Conservation (phyloP, 257 asterid species). For the Buddleja alternifolia region DNA sequence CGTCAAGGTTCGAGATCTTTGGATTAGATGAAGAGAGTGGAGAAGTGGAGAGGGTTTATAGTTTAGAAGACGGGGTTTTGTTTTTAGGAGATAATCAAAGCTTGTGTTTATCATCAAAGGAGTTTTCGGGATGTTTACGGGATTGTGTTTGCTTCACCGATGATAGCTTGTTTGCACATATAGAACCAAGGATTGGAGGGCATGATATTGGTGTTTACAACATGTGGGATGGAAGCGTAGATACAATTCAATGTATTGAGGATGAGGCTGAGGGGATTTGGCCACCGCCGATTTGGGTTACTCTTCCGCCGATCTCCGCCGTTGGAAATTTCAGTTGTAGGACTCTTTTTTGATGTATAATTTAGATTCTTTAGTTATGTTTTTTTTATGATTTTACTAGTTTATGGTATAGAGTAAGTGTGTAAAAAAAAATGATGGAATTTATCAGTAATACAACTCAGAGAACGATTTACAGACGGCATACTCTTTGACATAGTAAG, state of each 20-base stretch:
- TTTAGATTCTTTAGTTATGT: too few relatives aligned
- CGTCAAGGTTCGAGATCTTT: background rate
- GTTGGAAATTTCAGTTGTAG: background rate
- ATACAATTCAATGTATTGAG: background rate
- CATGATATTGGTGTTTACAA: constrained; percentile 3
- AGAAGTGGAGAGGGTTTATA: background rate
- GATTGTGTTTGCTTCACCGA: constrained; percentile 11
- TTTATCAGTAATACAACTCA: background rate
- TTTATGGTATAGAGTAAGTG: background rate
- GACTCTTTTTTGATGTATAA: background rate
- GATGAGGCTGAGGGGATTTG: background rate
- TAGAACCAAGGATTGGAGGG: background rate
- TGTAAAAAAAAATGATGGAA: background rate
- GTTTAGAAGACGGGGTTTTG: constrained; percentile 7
- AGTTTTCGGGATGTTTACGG: background rate
- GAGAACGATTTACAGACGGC: background rate
- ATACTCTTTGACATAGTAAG: background rate
- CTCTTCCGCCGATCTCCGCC: background rate
- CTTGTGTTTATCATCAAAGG: background rate
- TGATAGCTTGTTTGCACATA: background rate
- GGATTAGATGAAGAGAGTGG: background rate
- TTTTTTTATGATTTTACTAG: too few relatives aligned
- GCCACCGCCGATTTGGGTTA: constrained; percentile 8
- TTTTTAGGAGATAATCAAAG: constrained; percentile 18
- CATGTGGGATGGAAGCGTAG: background rate